A percentile compares a stretch with the other conserved stretches of the same genome.
Conservation (phyloP, 2,329 filamentous ascomycete genomes). For the Neopestalotiopsis rosae region DNA sequence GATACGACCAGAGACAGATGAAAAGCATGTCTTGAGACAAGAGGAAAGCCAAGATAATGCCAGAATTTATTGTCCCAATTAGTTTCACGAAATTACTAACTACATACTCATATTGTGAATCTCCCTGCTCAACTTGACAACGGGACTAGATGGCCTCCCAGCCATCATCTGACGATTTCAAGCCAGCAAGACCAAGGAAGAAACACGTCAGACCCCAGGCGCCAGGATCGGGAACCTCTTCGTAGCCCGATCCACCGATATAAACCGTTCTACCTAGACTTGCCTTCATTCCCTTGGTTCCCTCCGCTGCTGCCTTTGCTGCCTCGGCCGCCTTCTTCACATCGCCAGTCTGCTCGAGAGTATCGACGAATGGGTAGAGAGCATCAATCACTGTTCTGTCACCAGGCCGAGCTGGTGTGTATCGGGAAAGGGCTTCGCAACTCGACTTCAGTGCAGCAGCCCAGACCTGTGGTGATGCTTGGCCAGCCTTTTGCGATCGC, state of each 20-base stretch:
- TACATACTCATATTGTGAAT: not conserved
- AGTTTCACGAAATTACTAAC: not conserved
- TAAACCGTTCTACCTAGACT: constrained; percentile 85
- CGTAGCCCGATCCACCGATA: constrained; percentile 76
- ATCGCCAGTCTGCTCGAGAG: constrained; percentile 68
- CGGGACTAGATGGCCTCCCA: constrained; percentile 35
- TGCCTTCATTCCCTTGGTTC: constrained; percentile 91
- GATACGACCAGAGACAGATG: not conserved
- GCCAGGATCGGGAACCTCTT: constrained; percentile 71
- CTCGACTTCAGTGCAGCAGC: constrained; percentile 73
- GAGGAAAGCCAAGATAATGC: constrained; percentile 1
- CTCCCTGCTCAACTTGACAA: not conserved
- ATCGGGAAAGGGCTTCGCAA: constrained; percentile 73
- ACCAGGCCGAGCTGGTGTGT: constrained; percentile 88
- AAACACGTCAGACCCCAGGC: constrained; percentile 78
- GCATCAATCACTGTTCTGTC: constrained; percentile 93
- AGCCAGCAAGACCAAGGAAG: constrained; percentile 74
- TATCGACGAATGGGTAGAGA: constrained; percentile 83
- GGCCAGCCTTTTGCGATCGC: constrained; percentile 45
- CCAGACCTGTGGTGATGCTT: constrained; percentile 51
- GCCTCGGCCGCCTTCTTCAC: constrained; percentile 77
- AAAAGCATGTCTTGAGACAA: constrained; percentile 8
- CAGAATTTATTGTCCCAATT: constrained; percentile 12
- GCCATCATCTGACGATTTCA: constrained; percentile 49
- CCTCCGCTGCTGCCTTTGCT: constrained; percentile 76